Evolutionary conservation across 129 eudicot species (phyloP).

Genomic region (Helianthus annuus): HanXRQr2.0-SUNRISE NC_035435.2:32163232-32163731

Average conservation of each 20-base stretch:
- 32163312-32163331: too few relatives aligned
- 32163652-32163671: too few relatives aligned
- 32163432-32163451: conserved; percentile 38
- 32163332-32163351: background rate
- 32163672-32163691: too few relatives aligned
- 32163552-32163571: conserved; percentile 14
- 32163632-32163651: too few relatives aligned
- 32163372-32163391: conserved; percentile 14
- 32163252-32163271: too few relatives aligned
- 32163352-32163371: background rate
- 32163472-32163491: conserved; percentile 31
- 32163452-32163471: conserved; percentile 41
- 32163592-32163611: too few relatives aligned
- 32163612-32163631: too few relatives aligned
- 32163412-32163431: conserved; percentile 31
- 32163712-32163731: too few relatives aligned
- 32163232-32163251: too few relatives aligned
- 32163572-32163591: background rate
- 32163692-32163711: too few relatives aligned
- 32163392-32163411: conserved; percentile 35
- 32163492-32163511: conserved; percentile 8
- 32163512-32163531: background rate
- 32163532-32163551: conserved; percentile 7
- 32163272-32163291: too few relatives aligned
- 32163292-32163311: too few relatives aligned